Conservation (phyloP, 140 eudicot species). For the Anethum foeniculum region DNA sequence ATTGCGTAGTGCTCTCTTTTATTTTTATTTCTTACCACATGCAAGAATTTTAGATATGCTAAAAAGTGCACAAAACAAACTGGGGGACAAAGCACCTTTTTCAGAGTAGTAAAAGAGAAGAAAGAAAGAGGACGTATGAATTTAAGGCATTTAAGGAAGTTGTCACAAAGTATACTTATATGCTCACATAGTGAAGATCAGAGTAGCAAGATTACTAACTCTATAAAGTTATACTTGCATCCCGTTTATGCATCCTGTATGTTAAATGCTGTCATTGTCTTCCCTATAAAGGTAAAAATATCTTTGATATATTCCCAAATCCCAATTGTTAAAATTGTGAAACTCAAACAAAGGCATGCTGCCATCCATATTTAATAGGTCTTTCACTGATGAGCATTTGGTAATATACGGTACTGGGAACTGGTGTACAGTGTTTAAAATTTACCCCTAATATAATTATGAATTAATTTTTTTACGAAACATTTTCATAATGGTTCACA, state of each 20-base stretch:
- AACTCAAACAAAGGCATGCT: neutral
- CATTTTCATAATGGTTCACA: neutral
- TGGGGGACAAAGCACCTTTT: neutral
- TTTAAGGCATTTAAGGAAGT: neutral
- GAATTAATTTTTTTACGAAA: neutral
- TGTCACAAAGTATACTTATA: neutral
- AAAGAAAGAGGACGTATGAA: neutral
- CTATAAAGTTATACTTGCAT: neutral
- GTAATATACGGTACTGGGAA: neutral
- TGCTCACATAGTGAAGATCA: neutral
- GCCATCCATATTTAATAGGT: neutral
- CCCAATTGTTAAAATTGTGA: neutral
- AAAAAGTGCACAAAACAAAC: neutral
- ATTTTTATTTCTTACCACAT: neutral
- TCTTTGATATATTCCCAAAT: neutral
- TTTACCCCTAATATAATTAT: neutral
- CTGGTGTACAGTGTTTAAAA: neutral
- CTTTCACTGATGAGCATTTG: neutral
- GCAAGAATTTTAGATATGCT: neutral
- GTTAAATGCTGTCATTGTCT: neutral
- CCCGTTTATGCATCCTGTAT: neutral
- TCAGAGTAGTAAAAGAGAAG: neutral
- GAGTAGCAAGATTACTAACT: neutral
- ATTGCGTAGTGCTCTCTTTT: neutral
- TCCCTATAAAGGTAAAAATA: neutral